Percentiles rank a stretch among this genome's conserved stretches.
Conservation (phyloP, 106 monocot species). For the Phalaenopsis equestris region DNA sequence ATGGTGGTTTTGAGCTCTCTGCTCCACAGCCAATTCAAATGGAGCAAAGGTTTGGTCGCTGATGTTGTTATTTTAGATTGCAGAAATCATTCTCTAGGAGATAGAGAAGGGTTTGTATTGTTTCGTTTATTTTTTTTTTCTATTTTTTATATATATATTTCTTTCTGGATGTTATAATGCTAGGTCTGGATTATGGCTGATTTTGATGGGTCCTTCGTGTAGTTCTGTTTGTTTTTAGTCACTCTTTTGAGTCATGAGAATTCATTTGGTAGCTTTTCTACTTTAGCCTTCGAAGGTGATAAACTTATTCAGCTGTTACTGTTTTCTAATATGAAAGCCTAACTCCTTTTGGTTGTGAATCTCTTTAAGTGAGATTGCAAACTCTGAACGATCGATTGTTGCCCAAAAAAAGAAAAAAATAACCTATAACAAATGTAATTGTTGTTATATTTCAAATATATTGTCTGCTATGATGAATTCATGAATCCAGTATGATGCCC, state of each 20-base stretch:
- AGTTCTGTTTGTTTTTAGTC: neutral
- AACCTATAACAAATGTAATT: too few species aligned
- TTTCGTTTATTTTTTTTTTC: neutral
- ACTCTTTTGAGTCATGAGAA: neutral
- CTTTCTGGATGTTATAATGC: neutral
- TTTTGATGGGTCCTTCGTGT: neutral
- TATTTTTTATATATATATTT: neutral
- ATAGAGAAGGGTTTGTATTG: neutral
- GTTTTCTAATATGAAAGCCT: too few species aligned
- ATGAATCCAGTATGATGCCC: too few species aligned
- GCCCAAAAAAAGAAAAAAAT: too few species aligned
- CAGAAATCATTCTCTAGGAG: neutral
- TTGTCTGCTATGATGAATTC: too few species aligned
- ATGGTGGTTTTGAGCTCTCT: slow-evolving; percentile 16
- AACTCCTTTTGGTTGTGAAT: too few species aligned
- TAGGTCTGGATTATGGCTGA: neutral
- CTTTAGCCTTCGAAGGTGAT: too few species aligned
- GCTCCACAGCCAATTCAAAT: slow-evolving; percentile 43
- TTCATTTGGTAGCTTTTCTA: too few species aligned
- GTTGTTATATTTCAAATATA: too few species aligned
- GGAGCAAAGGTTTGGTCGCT: slow-evolving; percentile 21
- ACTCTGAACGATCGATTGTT: too few species aligned
- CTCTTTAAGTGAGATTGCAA: too few species aligned
- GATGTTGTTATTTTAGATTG: neutral
- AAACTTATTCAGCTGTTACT: too few species aligned